Percentiles rank a stretch among this genome's conserved stretches.
Evolutionary conservation across 805 yeast genomes (phyloP).

Genomic region (Ogataea haglerorum): DNA sequence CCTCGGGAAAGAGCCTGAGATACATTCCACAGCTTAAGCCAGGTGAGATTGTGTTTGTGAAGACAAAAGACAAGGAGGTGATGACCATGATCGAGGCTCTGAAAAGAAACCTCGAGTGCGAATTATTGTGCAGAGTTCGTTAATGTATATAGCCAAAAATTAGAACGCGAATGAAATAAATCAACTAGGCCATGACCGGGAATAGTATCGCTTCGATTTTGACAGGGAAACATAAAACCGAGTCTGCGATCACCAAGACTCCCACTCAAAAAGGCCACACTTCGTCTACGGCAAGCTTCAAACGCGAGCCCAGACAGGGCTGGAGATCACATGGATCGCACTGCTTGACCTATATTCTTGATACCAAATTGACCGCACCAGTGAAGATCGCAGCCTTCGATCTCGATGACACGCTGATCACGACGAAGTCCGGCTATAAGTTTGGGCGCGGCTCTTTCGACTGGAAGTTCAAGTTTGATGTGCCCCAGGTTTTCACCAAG

Average conservation of each 20-base stretch:
- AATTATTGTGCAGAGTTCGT: slow-evolving; percentile 72
- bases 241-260: background rate
- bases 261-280: background rate
- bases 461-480: slow-evolving; percentile 59
- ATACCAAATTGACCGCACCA: slow-evolving; percentile 2
- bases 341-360: slow-evolving; percentile 10
- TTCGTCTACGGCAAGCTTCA: background rate
- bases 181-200: background rate
- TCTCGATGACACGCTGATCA: slow-evolving; percentile 74
- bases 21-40: slow-evolving; percentile 79
- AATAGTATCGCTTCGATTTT: slow-evolving; percentile 1
- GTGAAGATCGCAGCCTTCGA: slow-evolving; percentile 70
- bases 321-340: slow-evolving; percentile 13
- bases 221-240: background rate
- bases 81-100: slow-evolving; percentile 83
- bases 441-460: slow-evolving; percentile 62
- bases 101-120: slow-evolving; percentile 64
- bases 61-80: slow-evolving; percentile 49
- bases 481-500: slow-evolving; percentile 25
- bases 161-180: slow-evolving; percentile 7
- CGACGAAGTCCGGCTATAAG: slow-evolving; percentile 57
- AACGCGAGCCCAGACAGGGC: background rate
- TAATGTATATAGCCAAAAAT: slow-evolving; percentile 12
- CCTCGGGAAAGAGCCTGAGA: slow-evolving; percentile 73
- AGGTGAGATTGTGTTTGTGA: slow-evolving; percentile 80